phyloP scores from a whole-genome alignment of 345 rosid species.

The Eucalyptus lansdowneana region DNA sequence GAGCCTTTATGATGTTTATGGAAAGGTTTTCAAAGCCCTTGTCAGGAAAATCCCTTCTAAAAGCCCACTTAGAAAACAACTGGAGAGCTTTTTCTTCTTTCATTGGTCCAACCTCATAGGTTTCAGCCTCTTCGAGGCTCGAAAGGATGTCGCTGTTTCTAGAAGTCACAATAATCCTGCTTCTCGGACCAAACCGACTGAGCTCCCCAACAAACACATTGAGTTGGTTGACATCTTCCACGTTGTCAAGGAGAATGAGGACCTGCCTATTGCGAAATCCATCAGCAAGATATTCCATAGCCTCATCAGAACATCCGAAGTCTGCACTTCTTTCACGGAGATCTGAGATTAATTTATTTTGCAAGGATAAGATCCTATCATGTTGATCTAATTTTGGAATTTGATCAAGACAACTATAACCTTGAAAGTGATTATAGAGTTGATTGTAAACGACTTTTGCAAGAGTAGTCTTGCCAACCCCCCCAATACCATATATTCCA shows the following conservation, averaged over 20 bases:
- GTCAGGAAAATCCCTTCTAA: fast-evolving
- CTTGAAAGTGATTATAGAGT: fast-evolving
- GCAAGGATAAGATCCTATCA: neutral
- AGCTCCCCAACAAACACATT: fast-evolving
- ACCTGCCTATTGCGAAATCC: fast-evolving
- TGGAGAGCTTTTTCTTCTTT: neutral
- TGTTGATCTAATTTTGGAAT: too few species aligned
- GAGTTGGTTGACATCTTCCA: fast-evolving
- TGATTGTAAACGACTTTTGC: too few species aligned
- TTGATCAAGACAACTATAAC: fast-evolving
- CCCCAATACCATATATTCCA: too few species aligned
- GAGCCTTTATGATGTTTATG: fast-evolving
- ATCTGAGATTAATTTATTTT: too few species aligned
- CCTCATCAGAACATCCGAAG: fast-evolving
- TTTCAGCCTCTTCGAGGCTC: fast-evolving
- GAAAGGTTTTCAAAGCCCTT: neutral
- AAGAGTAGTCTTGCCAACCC: too few species aligned
- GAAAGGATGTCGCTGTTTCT: fast-evolving
- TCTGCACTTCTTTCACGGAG: fast-evolving
- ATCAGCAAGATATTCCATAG: fast-evolving
- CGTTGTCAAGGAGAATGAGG: neutral
- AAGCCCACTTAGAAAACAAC: neutral
- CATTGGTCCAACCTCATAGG: neutral
- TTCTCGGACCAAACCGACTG: neutral
- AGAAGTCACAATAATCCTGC: neutral